Percentiles rank a stretch among this genome's conserved stretches.
These are phyloP conservation scores for Fusarium burgessii DNA, from an alignment of 2,329 filamentous ascomycete genomes.

Conservation along the genomic window DNA sequence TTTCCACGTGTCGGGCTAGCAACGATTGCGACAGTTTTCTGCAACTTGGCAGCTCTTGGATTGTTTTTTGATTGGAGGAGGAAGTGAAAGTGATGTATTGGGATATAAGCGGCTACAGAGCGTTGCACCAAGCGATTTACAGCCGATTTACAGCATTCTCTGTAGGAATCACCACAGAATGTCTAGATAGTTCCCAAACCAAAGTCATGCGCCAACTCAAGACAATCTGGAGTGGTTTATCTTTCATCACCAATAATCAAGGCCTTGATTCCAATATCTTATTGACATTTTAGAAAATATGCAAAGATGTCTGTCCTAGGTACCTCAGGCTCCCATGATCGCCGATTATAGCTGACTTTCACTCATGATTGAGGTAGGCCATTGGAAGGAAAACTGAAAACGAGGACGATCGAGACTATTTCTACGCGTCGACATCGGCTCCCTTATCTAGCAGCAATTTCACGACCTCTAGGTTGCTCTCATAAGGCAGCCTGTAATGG, in stretches of 20 bases:
- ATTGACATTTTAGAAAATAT: neutral
- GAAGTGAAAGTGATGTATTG: neutral
- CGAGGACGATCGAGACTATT: too few species aligned
- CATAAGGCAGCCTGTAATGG: too few species aligned
- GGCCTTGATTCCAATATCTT: neutral
- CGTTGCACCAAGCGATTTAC: neutral
- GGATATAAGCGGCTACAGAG: neutral
- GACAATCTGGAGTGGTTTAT: neutral
- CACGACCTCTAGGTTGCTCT: too few species aligned
- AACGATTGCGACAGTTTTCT: conserved; percentile 10
- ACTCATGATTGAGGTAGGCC: too few species aligned
- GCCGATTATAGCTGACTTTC: too few species aligned
- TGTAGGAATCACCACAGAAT: neutral
- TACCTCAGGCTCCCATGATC: too few species aligned
- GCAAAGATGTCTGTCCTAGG: too few species aligned
- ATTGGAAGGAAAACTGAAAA: rapidly evolving
- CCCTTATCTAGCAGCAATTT: too few species aligned
- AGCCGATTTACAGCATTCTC: neutral
- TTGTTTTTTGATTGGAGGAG: conserved; percentile 15
- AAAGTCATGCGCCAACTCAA: neutral
- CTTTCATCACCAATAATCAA: neutral
- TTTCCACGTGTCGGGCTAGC: conserved; percentile 31
- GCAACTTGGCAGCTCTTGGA: conserved; percentile 5
- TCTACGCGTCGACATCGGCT: too few species aligned
- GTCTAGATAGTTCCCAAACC: neutral